A percentile compares a stretch with the other conserved stretches of the same genome.
Conservation (phyloP, 305 asterid species). For the Ajuga reptans region DNA sequence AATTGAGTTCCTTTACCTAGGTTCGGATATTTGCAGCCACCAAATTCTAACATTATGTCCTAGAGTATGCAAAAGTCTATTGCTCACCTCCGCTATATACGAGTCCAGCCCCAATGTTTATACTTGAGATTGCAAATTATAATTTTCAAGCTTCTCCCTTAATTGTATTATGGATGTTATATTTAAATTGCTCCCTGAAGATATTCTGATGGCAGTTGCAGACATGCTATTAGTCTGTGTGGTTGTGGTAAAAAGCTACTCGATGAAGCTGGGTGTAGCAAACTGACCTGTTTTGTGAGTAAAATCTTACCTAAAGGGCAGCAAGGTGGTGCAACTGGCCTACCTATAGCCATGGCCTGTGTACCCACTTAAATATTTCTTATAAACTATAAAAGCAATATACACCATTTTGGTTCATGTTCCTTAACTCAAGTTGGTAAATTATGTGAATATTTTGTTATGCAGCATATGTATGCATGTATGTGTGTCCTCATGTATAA, state of each 20-base stretch:
- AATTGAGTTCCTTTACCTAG: background rate
- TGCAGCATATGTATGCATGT: background rate
- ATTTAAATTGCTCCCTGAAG: too few species aligned
- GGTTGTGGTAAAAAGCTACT: background rate
- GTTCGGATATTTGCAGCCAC: background rate
- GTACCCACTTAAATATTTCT: background rate
- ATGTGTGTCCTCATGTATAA: background rate
- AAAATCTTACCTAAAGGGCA: background rate
- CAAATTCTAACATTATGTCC: background rate
- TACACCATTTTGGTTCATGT: background rate
- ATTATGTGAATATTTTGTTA: background rate
- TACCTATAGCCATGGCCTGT: background rate
- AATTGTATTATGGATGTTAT: too few species aligned
- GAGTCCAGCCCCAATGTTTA: background rate
- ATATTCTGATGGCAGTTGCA: background rate
- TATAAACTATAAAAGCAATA: background rate
- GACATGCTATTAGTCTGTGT: background rate
- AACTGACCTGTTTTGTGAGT: background rate
- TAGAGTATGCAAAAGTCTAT: background rate
- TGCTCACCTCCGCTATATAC: background rate
- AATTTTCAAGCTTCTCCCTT: too few species aligned
- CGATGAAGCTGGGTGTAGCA: background rate
- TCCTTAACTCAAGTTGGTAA: constrained; percentile 10
- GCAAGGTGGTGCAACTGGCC: constrained; percentile 2
- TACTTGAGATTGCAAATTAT: too few species aligned